Evolutionary conservation across 139 green algal species (phyloP).

Genomic region (Picochlorum sp.): DNA sequence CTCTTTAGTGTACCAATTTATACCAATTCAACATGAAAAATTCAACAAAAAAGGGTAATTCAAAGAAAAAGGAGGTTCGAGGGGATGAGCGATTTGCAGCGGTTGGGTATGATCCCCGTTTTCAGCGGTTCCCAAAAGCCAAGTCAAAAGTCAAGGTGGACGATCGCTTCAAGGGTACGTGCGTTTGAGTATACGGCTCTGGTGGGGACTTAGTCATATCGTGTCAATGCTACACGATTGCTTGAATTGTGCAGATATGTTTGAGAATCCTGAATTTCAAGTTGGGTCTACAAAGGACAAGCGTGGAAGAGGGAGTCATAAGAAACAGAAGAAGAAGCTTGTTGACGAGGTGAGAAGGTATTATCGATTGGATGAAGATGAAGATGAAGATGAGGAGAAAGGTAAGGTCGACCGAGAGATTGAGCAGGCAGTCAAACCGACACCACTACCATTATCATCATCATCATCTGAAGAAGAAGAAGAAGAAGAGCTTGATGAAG

Average conservation of each 20-base stretch:
- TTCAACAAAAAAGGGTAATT: constrained; percentile 16
- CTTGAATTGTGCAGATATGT: constrained; percentile 57
- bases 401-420: constrained; percentile 10
- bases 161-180: constrained; percentile 65
- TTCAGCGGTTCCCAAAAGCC: constrained; percentile 62
- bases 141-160: constrained; percentile 77
- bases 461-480: constrained; percentile 12
- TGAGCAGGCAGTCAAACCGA: neutral
- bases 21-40: neutral
- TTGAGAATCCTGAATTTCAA: constrained; percentile 67
- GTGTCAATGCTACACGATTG: too few species aligned
- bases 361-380: constrained; percentile 61
- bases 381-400: constrained; percentile 40
- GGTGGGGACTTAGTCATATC: too few species aligned
- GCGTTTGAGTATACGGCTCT: neutral
- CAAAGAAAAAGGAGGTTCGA: constrained; percentile 1
- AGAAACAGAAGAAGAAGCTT: constrained; percentile 14
- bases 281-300: constrained; percentile 60
- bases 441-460: neutral
- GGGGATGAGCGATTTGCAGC: constrained; percentile 64
- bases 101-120: constrained; percentile 78
- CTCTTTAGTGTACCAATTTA: too few species aligned
- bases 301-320: constrained; percentile 46
- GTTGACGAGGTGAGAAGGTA: constrained; percentile 59
- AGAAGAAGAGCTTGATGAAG: constrained; percentile 14